These are phyloP conservation scores for Colletotrichum phormii DNA, from an alignment of 2,329 filamentous ascomycete genomes.

Conservation along the genomic window DNA sequence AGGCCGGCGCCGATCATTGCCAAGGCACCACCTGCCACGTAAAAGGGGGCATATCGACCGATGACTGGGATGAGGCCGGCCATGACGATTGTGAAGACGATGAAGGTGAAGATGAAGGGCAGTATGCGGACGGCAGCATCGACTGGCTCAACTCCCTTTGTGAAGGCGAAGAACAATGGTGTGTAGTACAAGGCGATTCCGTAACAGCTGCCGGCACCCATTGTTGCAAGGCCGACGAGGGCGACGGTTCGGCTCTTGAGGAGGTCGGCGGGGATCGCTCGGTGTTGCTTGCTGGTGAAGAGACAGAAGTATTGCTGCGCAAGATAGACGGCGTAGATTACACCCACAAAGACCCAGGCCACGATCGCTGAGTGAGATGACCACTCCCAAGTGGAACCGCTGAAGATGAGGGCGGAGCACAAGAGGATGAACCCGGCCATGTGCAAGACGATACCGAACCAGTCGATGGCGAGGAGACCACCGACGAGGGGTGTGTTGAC, in stretches of 20 bases:
- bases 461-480: constrained; percentile 45
- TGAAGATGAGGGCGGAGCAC: constrained; percentile 62
- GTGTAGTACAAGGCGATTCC: constrained; percentile 62
- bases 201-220: constrained; percentile 48
- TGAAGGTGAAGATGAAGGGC: constrained; percentile 54
- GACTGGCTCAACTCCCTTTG: constrained; percentile 53
- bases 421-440: constrained; percentile 50
- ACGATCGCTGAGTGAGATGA: constrained; percentile 55
- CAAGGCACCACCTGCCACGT: constrained; percentile 43
- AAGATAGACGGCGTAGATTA: constrained; percentile 56
- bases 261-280: constrained; percentile 59
- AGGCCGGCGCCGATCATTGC: constrained; percentile 42
- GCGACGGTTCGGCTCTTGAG: constrained; percentile 51
- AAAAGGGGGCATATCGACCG: constrained; percentile 51
- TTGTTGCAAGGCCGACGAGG: constrained; percentile 55
- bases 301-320: constrained; percentile 59
- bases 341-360: constrained; percentile 58
- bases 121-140: constrained; percentile 55
- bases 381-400: constrained; percentile 63
- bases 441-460: constrained; percentile 45
- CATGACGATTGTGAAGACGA: constrained; percentile 48
- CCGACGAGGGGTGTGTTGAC: constrained; percentile 33
- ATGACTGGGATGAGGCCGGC: constrained; percentile 51
- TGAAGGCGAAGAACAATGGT: constrained; percentile 67
- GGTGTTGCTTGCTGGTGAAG: constrained; percentile 54